A percentile compares a stretch with the other conserved stretches of the same genome.
Conservation (phyloP, 495 filamentous ascomycete species). For the Pseudevernia furfuracea region DNA sequence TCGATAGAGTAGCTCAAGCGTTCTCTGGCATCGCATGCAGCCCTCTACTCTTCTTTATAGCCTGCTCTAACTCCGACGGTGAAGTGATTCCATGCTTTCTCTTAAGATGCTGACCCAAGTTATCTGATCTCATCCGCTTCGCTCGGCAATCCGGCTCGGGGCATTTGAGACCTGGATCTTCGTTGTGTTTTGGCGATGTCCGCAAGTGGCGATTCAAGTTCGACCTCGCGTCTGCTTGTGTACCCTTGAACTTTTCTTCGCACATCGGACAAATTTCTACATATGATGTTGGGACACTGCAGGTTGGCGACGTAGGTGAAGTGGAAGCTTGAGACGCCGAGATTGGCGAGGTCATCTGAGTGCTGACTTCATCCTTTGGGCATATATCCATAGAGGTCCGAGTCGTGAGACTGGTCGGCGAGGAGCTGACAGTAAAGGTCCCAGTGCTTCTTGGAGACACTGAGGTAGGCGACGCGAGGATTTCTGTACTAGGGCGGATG, state of each 20-base stretch:
- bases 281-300: background rate
- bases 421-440: background rate
- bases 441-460: background rate
- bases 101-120: slow-evolving; percentile 8
- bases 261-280: background rate
- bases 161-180: slow-evolving; percentile 4
- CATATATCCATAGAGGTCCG: background rate
- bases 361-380: background rate
- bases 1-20: too few relatives aligned
- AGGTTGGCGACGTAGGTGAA: slow-evolving; percentile 6
- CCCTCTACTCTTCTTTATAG: slow-evolving; percentile 1
- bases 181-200: background rate
- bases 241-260: slow-evolving; percentile 2
- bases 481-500: background rate
- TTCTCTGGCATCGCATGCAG: too few relatives aligned
- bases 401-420: slow-evolving; percentile 4
- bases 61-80: background rate
- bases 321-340: background rate
- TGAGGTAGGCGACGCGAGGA: background rate
- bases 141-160: background rate
- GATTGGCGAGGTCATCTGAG: background rate
- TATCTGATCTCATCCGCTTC: slow-evolving; percentile 3
- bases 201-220: slow-evolving; percentile 7
- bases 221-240: background rate
- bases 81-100: background rate